These are phyloP conservation scores for Yarrowia keelungensis DNA, from an alignment of 805 yeast species.

Conservation along the genomic window DNA sequence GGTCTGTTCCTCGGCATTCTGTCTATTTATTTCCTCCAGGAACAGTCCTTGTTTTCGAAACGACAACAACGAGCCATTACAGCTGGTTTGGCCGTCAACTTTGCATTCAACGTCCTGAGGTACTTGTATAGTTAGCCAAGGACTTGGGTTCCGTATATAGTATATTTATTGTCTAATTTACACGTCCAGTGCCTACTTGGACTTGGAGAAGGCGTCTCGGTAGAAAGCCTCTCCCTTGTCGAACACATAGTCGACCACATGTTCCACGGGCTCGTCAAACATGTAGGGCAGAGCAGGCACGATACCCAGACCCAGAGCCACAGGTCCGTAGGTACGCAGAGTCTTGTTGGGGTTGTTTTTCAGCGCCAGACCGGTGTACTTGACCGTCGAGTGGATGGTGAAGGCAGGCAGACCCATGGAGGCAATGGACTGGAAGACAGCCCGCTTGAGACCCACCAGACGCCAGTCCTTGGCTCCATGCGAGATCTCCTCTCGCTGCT, in stretches of 20 bases:
- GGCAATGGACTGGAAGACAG: conserved; percentile 80
- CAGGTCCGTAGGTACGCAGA: conserved; percentile 74
- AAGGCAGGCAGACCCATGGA: conserved; percentile 88
- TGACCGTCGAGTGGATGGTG: conserved; percentile 76
- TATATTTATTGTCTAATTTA: conserved; percentile 16
- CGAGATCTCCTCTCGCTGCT: conserved; percentile 48
- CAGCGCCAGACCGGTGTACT: conserved; percentile 68
- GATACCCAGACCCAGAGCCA: conserved; percentile 74
- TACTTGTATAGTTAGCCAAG: conserved; percentile 3
- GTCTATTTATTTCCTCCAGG: conserved; percentile 64
- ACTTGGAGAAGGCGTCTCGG: conserved; percentile 1
- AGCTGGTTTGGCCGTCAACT: conserved; percentile 73
- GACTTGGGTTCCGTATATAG: neutral
- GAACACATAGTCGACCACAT: conserved; percentile 67
- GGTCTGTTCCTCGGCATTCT: conserved; percentile 81
- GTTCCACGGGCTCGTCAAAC: conserved; percentile 84
- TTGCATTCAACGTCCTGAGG: conserved; percentile 49
- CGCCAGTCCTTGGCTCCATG: conserved; percentile 69
- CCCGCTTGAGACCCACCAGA: conserved; percentile 68
- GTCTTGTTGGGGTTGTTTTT: conserved; percentile 59
- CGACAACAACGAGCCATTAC: conserved; percentile 71
- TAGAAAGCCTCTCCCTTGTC: conserved; percentile 47
- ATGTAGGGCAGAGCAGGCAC: conserved; percentile 80
- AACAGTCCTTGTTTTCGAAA: conserved; percentile 64
- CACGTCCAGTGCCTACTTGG: neutral